Base-by-base conservation (phyloP, 2,329 filamentous ascomycete genomes). In the Curvularia eragrostidis region DNA sequence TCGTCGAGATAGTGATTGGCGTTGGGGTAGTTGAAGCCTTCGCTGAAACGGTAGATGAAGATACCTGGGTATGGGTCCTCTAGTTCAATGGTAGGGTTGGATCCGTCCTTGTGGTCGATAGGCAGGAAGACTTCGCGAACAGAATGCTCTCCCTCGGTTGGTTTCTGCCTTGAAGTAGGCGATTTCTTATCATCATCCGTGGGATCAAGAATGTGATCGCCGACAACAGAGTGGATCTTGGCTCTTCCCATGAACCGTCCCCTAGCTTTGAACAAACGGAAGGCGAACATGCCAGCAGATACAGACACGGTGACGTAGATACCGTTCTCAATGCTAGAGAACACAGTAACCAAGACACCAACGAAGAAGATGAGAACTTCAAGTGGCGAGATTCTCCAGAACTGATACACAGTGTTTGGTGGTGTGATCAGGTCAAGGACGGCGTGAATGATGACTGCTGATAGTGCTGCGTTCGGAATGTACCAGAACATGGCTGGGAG, bases 21-120 rank as follows among this genome's bases (percentile, higher is more conserved):
- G 68, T 97, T 99, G 56, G 93, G 93, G 73, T 97, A 99, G 79
- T 95, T 96, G 84, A 96, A 97, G 46, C 93, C 92, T 80, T 98
- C 94, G 0, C 91, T 90, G 77, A 99, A 97, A 42, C 94, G 88
- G 80, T 97, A 98, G 72, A 99, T 96, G 79, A 98, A 97, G 68
- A 99, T 86, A 49, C 95, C 95, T 0, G 94, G 94, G 69, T 95
- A 92, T 1, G 95, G 93, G 56, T 87, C 87, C 59, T 91, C 83
- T 7, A 97, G 81, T 13, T 89, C 83, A 41, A 98, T 84, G 28
- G 89, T 84, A 0, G 94, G 94, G 75, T 98, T 98, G 3, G 91
- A 93, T 38, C 95, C 94, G 72, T 98, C 94, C 13, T 83, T 82
- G 74, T 96, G 93, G 67, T 92, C 88, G 53, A 97, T 84, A 0